Base-by-base conservation (phyloP, 1,284 basidiomycete genomes). In the Austroboletus rostrupii region DNA sequence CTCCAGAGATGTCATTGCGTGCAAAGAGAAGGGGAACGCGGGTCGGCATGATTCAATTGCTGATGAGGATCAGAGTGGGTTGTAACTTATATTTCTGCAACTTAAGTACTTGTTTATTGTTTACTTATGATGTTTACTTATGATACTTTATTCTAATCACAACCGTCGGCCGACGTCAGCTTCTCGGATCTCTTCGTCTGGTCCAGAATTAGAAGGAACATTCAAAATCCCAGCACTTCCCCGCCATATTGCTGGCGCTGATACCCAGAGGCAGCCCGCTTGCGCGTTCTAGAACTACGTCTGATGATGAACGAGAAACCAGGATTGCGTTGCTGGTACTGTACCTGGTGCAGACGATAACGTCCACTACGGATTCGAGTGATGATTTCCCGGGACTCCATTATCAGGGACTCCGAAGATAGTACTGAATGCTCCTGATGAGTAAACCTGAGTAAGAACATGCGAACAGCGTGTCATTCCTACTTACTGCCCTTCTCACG, bases 311-410 rank as follows among this genome's bases (percentile, higher is more conserved):
- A 0, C 61, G n/a, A 1, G 54, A 60, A 38, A 56, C 45, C 0
- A 64, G 61, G 1, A 59, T 69, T 8, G 53, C 68, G 1, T 68
- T 68, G n/a, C n/a, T n/a, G n/a, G n/a, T n/a, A n/a, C n/a, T n/a
- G n/a, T n/a, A 23, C 2, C 45, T 0, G 65, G 65, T 9, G 43
- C 52, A 55, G 47, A 64, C 60, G 43, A 62, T 60, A 3, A 59
- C n/a, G n/a, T n/a, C 33, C 48, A 50, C 16, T 53, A 68, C 72
- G n/a, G 70, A 83, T 54, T 83, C 81, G 36, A 85, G 83, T 39
- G 84, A 85, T 42, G 81, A 81, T 80, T 91, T 45, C 81, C 83
- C 10, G 83, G 79, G 1, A 88, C n/a, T n/a, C n/a, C n/a, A n/a
- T n/a, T n/a, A n/a, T n/a, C n/a, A n/a, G n/a, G n/a, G n/a, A n/a